Base-by-base conservation (phyloP, 2,329 filamentous ascomycete genomes). In the Colletotrichum eremochloae region DNA sequence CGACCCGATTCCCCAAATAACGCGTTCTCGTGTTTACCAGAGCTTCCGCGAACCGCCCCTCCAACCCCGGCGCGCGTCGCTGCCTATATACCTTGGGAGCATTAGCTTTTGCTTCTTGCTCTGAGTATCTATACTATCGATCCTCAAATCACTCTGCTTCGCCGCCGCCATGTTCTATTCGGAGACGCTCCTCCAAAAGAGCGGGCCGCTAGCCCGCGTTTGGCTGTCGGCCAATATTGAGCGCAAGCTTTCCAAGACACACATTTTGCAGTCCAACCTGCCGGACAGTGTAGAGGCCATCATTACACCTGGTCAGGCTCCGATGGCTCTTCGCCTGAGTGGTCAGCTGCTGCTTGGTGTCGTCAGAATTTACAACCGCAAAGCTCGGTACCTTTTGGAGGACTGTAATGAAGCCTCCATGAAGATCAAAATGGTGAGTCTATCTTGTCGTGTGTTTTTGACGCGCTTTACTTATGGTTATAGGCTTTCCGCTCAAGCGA, bases 191-290 rank as follows among this genome's bases (percentile, higher is more conserved):
- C 90, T 99, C 78, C 95, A 95, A 82, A 97, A 97, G 91, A 97
- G 94, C 78, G 96, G 96, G 86, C 96, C 96, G 79, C 85, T 99
- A 87, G 96, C 96, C 84, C 94, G 95, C 80, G 95, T 98, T 85
- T 99, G 96, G 96, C 90, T 98, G 74, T 97, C 96, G 42, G 95
- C 96, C 86, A 99, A 98, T 84, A 88, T 98, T 75, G 96, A 98
- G 89, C 95, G 96, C 87, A 99, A 98, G 86, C 91, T 99, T 73
- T 97, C 95, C 77, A 99, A 99, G 85, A 95, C 94, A 75, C 95
- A 98, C 79, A 96, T 98, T 76, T 83, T 99, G 75, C 94, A 97
- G 81, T 96, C 95, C 72, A 97, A 97, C 84, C 93, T 99, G 77
- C 93, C 96, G 78, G 94, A 95, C 84, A 97, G 95, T 82, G 95